phyloP scores from a whole-genome alignment of 2,329 filamentous ascomycete species.

The Penicillium glabrum region DNA sequence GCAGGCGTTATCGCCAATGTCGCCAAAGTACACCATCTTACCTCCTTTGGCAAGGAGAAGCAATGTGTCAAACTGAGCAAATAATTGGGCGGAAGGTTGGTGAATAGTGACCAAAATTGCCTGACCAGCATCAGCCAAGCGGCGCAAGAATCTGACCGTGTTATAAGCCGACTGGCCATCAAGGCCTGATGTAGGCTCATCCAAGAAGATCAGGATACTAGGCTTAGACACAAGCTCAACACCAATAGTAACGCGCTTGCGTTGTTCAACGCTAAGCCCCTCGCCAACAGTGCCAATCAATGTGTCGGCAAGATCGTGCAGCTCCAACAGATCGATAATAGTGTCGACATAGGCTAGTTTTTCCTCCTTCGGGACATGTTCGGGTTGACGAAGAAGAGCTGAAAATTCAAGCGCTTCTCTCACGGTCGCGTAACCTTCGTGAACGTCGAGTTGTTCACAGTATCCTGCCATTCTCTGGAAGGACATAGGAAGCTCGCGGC shows the following conservation, averaged over 20 bases:
- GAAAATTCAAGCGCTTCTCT: conserved; percentile 67
- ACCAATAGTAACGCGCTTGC: conserved; percentile 69
- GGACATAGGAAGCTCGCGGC: conserved; percentile 56
- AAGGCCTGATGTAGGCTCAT: conserved; percentile 69
- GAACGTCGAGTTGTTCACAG: conserved; percentile 68
- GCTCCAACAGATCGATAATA: conserved; percentile 63
- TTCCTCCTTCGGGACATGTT: conserved; percentile 52
- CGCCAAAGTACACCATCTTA: conserved; percentile 71
- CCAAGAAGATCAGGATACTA: conserved; percentile 65
- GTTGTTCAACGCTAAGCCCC: conserved; percentile 62
- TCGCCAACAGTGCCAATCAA: conserved; percentile 50
- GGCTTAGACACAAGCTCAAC: conserved; percentile 71
- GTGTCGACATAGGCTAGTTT: conserved; percentile 66
- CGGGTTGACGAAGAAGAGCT: conserved; percentile 60
- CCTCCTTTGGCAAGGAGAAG: conserved; percentile 65
- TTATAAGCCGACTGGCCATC: conserved; percentile 67
- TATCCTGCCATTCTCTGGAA: conserved; percentile 70
- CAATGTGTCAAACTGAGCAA: conserved; percentile 70
- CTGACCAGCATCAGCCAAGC: conserved; percentile 63
- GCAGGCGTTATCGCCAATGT: conserved; percentile 63
- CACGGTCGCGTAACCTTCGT: conserved; percentile 65
- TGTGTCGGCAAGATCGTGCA: conserved; percentile 64
- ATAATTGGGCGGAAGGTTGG: conserved; percentile 65
- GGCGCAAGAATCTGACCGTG: conserved; percentile 66
- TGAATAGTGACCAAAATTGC: conserved; percentile 72